A percentile compares a stretch with the other conserved stretches of the same genome.
Conservation (phyloP, 768 basidiomycete species). For the Trametes maxima region DNA sequence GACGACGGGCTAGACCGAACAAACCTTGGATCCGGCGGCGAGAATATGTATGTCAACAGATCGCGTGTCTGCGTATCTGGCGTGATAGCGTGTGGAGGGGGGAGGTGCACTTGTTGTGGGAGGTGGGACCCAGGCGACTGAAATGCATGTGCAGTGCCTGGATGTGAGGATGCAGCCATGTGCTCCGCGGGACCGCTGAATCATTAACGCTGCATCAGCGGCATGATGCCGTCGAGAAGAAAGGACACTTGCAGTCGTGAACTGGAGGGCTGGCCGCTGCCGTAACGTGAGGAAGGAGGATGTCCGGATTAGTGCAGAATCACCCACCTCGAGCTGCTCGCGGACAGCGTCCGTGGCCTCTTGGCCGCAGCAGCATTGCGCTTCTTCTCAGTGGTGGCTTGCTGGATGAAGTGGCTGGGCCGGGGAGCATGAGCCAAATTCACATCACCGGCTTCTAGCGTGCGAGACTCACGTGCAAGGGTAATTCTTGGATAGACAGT, state of each 20-base stretch:
- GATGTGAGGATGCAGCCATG: constrained; percentile 14
- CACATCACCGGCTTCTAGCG: constrained; percentile 24
- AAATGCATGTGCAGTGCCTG: constrained; percentile 28
- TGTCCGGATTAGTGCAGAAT: constrained; percentile 1
- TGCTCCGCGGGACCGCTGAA: constrained; percentile 25
- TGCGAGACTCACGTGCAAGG: constrained; percentile 79
- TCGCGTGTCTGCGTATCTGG: constrained; percentile 63
- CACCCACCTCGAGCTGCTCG: constrained; percentile 27
- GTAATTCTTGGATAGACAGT: constrained; percentile 85
- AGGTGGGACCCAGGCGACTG: constrained; percentile 32
- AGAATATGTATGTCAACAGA: constrained; percentile 71
- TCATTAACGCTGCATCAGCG: constrained; percentile 16
- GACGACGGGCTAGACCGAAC: constrained; percentile 17
- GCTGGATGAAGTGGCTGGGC: constrained; percentile 74
- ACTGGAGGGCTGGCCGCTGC: constrained; percentile 19
- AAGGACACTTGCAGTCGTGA: constrained; percentile 18
- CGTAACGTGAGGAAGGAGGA: constrained; percentile 15
- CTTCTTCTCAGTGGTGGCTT: constrained; percentile 85
- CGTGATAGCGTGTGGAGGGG: constrained; percentile 49
- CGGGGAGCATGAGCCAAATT: constrained; percentile 24
- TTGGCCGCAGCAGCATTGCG: constrained; percentile 58
- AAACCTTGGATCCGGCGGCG: constrained; percentile 63
- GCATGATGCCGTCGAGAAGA: background rate
- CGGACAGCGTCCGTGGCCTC: constrained; percentile 65
- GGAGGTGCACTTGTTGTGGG: constrained; percentile 29